phyloP scores from a whole-genome alignment of 208 protist genomes.

The Acanthamoeba healyi region DNA sequence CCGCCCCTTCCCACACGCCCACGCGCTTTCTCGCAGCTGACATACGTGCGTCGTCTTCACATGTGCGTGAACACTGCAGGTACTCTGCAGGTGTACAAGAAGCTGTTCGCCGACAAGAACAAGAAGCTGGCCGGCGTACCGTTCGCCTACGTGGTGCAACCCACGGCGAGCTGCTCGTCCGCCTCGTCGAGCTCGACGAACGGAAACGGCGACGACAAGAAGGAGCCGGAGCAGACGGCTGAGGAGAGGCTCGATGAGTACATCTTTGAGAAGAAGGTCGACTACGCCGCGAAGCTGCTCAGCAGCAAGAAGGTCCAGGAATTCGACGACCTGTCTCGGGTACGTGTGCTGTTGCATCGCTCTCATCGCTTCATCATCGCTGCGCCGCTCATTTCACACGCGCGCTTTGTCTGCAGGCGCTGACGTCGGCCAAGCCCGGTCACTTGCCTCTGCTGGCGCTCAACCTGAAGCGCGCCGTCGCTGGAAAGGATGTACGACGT shows the following conservation, averaged over 20 bases:
- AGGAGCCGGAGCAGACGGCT: background rate
- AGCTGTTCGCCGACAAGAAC: constrained; percentile 21
- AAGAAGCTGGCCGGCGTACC: constrained; percentile 48
- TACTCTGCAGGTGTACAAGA: constrained; percentile 68
- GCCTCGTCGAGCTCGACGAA: background rate
- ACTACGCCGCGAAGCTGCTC: constrained; percentile 62
- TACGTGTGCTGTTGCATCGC: background rate
- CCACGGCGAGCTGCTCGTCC: background rate
- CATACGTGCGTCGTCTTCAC: background rate
- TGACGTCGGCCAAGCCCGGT: background rate
- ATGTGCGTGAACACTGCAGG: background rate
- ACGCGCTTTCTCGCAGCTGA: background rate
- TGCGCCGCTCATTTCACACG: too few species aligned
- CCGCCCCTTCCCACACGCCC: too few species aligned
- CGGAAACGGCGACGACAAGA: background rate
- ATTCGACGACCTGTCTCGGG: constrained; percentile 11
- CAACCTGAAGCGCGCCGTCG: constrained; percentile 16
- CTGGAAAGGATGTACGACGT: background rate
- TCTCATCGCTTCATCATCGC: too few species aligned
- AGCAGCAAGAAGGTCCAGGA: constrained; percentile 24
- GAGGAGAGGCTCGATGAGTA: constrained; percentile 40
- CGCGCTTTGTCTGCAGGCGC: background rate
- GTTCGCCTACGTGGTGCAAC: constrained; percentile 66
- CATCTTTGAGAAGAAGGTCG: constrained; percentile 65
- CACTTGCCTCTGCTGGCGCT: background rate